Evolutionary conservation across 2,329 filamentous ascomycete genomes (phyloP).

Genomic region (Aspergillus persii): DNA sequence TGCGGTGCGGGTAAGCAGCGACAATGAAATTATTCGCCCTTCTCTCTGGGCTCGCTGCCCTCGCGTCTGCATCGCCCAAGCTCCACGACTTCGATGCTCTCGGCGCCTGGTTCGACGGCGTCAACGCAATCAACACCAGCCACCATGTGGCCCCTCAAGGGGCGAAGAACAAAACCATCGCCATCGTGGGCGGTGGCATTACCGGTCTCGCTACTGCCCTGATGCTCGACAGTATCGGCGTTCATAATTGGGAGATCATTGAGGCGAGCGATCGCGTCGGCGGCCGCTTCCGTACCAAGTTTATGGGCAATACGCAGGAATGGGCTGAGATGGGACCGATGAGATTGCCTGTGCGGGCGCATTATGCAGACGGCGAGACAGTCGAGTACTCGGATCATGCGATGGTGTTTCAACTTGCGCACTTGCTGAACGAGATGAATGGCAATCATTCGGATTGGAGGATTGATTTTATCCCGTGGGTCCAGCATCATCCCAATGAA

Average conservation of each 20-base stretch:
- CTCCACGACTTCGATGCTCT: conserved; percentile 22
- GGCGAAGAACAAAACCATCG: conserved; percentile 21
- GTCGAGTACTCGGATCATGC: conserved; percentile 23
- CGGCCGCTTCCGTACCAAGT: conserved; percentile 45
- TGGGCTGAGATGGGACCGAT: conserved; percentile 31
- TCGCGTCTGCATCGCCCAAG: neutral
- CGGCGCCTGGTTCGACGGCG: conserved; percentile 27
- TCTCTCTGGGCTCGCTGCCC: neutral
- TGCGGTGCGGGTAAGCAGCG: neutral
- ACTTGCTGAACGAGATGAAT: conserved; percentile 25
- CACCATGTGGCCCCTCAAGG: conserved; percentile 1
- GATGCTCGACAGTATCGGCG: conserved; percentile 43
- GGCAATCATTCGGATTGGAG: conserved; percentile 17
- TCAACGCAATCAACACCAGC: conserved; percentile 19
- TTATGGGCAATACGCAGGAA: conserved; percentile 31
- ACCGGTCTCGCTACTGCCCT: conserved; percentile 47
- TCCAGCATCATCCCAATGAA: conserved; percentile 29
- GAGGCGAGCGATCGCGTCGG: conserved; percentile 44
- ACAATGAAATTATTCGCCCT: neutral
- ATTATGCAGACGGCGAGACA: conserved; percentile 21
- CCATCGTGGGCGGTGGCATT: conserved; percentile 28
- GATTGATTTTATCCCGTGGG: conserved; percentile 29
- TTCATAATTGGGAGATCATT: conserved; percentile 46
- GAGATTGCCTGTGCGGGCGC: conserved; percentile 23
- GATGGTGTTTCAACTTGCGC: conserved; percentile 24